Evolutionary conservation across 1,139 yeast species (phyloP), one percentile per base, ranked within the genome.

Genomic region (Yamadazyma dendronema): DNA sequence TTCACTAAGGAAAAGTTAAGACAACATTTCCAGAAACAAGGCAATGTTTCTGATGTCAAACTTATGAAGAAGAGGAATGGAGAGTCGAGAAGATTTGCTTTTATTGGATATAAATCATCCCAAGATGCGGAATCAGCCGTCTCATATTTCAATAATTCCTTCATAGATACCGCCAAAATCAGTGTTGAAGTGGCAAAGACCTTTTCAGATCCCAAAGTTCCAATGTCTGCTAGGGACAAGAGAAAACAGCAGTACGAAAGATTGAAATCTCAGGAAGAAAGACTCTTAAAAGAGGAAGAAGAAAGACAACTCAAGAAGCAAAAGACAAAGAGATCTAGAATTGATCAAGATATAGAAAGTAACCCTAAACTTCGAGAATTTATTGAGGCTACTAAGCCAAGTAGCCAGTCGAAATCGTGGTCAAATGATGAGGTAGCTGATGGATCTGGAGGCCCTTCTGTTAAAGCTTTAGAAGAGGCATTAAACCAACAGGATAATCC

Each of bases 61-160:
- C 69, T 92, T 33, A 77, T 89, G 77, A 82, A 77, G 50, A 84
- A 83, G 46, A 74, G 83, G 49, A 79, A 78, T 49, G 98, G 98
- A 24, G 85, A 84, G 53, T 85, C 96, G 11, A 78, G 99, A 61
- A 72, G 95, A 48, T 94, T 94, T 69, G 97, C 96, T 11, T 92
- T 92, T 53, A 70, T 94, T 40, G 99, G 99, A 0, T 92, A 76
- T 60, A 83, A 79, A 52, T 71, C 79, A 12, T 71, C 65, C 17
- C 73, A 65, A 4, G 96, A 87, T 54, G 98, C 98, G 0, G 77
- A 73, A 36, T 74, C 71, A 34, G 96, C 97, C 0, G 92, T 83
- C 5, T 70, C 67, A 34, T 88, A 76, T 59, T 92, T 85, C 61
- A 69, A 94, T 61, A 74, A 77, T 12, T 77, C 95, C 1, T 92